A percentile compares a stretch with the other conserved stretches of the same genome.
phyloP scores from a whole-genome alignment of 1,139 yeast species.

The Oligophagozyma castellii region DNA sequence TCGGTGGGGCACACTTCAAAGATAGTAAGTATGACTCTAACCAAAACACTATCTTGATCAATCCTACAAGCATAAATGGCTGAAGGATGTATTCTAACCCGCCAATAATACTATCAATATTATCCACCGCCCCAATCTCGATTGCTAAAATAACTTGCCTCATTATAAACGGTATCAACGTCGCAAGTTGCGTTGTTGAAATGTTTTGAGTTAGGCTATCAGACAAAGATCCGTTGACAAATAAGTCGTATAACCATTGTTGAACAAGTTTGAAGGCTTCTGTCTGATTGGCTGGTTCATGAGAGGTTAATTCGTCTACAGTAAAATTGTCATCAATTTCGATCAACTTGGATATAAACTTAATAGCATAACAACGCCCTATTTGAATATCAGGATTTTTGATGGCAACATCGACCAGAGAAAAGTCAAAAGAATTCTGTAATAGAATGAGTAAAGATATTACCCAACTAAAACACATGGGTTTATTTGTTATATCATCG shows the following conservation, averaged over 20 bases:
- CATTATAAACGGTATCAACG: conserved; percentile 58
- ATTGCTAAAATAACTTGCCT: conserved; percentile 60
- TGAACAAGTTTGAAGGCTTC: conserved; percentile 34
- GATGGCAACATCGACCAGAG: conserved; percentile 11
- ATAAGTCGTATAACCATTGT: conserved; percentile 72
- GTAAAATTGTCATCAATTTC: conserved; percentile 15
- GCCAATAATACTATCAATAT: conserved; percentile 25
- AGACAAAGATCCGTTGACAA: conserved; percentile 76
- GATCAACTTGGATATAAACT: conserved; percentile 15
- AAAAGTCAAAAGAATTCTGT: conserved; percentile 12
- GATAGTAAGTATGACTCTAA: conserved; percentile 17
- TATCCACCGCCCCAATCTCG: conserved; percentile 37
- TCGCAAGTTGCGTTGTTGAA: conserved; percentile 52
- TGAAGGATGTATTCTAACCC: conserved; percentile 56
- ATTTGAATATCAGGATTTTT: conserved; percentile 5
- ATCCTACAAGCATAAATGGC: conserved; percentile 31
- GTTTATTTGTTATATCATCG: conserved; percentile 16
- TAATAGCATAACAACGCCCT: conserved; percentile 14
- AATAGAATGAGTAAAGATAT: conserved; percentile 14
- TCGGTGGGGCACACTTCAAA: conserved; percentile 10
- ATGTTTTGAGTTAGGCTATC: conserved; percentile 66
- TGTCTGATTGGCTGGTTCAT: conserved; percentile 8
- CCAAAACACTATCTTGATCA: conserved; percentile 22
- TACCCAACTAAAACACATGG: conserved; percentile 18
- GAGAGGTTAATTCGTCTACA: conserved; percentile 7